A percentile compares a stretch with the other conserved stretches of the same genome.
phyloP scores from a whole-genome alignment of 1,284 basidiomycete genomes.

The Ceratobasidium sp. region DNA sequence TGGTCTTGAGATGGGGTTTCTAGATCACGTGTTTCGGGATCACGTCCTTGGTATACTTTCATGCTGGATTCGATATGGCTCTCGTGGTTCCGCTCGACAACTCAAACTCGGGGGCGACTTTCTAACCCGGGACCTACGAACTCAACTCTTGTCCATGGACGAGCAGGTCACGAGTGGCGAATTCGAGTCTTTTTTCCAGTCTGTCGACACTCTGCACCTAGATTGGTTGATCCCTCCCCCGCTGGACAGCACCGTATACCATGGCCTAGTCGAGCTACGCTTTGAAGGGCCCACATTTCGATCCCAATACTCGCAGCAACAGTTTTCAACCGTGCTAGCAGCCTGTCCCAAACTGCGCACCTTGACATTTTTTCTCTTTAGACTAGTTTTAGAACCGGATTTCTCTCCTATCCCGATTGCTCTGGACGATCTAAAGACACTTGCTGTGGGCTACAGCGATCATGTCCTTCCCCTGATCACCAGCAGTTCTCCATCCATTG shows the following conservation, averaged over 20 bases:
- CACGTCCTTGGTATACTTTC: background rate
- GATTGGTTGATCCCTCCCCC: background rate
- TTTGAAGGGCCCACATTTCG: too few relatives aligned
- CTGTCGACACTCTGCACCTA: background rate
- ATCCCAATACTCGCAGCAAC: background rate
- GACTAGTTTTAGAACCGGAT: too few relatives aligned
- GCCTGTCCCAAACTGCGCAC: conserved; percentile 4
- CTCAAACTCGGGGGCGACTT: background rate
- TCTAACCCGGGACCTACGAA: background rate
- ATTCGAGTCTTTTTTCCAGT: background rate
- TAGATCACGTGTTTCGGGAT: too few relatives aligned
- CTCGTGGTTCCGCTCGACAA: background rate
- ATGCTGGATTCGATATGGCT: background rate
- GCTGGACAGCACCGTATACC: background rate
- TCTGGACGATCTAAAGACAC: background rate
- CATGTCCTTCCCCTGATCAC: background rate
- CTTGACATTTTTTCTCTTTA: background rate
- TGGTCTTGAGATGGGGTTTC: background rate
- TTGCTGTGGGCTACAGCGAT: too few relatives aligned
- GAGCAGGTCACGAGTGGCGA: background rate
- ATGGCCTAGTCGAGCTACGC: background rate
- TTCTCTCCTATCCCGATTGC: background rate
- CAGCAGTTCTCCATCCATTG: background rate
- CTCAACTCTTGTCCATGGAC: background rate
- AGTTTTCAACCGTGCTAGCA: background rate